phyloP scores from a whole-genome alignment of 352 stramenopile species.

The Globisporangium perplexum region DNA sequence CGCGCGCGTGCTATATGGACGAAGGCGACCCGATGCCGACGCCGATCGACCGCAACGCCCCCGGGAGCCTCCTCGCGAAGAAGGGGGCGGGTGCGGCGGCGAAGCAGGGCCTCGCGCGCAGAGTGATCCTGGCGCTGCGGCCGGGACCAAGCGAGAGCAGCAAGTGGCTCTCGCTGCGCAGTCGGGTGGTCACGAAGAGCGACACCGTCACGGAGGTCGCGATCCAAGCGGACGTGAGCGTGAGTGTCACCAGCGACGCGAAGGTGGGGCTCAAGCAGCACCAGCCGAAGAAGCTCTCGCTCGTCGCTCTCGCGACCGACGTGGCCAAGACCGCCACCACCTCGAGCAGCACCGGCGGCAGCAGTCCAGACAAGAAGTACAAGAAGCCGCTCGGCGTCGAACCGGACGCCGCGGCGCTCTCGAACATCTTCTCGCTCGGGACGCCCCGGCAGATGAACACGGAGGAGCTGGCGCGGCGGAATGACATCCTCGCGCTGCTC shows the following conservation, averaged over 20 bases:
- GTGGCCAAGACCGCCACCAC: not conserved
- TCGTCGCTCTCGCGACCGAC: not conserved
- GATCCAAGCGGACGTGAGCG: conserved; percentile 1
- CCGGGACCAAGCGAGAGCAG: conserved; percentile 5
- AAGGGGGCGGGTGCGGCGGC: conserved; percentile 8
- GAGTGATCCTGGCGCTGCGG: conserved; percentile 13
- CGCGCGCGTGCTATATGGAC: conserved; percentile 11
- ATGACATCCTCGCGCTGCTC: conserved; percentile 44
- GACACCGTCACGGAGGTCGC: conserved; percentile 1
- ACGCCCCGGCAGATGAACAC: conserved; percentile 45
- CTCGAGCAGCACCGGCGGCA: not conserved
- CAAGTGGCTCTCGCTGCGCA: conserved; percentile 12
- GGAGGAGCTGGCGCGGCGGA: conserved; percentile 38
- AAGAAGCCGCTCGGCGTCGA: conserved; percentile 13
- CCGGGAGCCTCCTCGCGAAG: conserved; percentile 8
- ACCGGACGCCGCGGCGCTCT: conserved; percentile 24
- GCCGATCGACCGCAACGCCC: conserved; percentile 16
- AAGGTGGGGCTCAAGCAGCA: conserved; percentile 2
- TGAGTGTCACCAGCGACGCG: not conserved
- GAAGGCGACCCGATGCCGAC: conserved; percentile 5
- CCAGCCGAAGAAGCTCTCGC: not conserved
- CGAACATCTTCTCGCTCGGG: conserved; percentile 57
- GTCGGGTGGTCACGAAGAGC: conserved; percentile 3
- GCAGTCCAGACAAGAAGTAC: too few relatives aligned
- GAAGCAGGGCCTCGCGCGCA: conserved; percentile 8